A percentile compares a stretch with the other conserved stretches of the same genome.
These are phyloP conservation scores for Tuber calosporum DNA, from an alignment of 495 filamentous ascomycete genomes.

Conservation along the genomic window DNA sequence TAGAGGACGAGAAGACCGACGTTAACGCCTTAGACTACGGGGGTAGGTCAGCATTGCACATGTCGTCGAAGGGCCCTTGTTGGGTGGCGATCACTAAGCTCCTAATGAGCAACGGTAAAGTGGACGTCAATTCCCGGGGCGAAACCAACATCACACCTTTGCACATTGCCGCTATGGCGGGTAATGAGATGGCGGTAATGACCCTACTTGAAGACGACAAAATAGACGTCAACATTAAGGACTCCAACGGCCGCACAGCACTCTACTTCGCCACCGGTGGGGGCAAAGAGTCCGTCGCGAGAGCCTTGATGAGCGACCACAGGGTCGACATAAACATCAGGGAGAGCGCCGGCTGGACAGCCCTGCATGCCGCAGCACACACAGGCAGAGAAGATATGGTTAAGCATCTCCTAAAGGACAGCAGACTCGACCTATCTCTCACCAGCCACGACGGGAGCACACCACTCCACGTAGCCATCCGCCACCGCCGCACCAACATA, in stretches of 20 bases:
- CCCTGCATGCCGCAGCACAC: background rate
- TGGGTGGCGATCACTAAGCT: background rate
- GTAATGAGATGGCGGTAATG: background rate
- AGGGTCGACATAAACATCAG: background rate
- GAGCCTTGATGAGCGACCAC: background rate
- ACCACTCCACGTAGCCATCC: background rate
- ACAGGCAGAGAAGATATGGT: background rate
- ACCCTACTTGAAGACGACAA: background rate
- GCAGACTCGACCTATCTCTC: background rate
- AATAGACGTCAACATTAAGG: background rate
- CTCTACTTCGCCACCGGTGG: background rate
- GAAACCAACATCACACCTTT: background rate
- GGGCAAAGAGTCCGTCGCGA: background rate
- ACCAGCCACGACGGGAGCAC: background rate
- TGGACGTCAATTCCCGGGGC: background rate
- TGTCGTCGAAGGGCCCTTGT: constrained; percentile 13
- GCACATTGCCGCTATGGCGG: background rate
- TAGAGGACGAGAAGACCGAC: constrained; percentile 15
- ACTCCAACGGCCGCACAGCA: background rate
- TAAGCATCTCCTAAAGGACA: background rate
- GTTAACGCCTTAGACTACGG: constrained; percentile 14
- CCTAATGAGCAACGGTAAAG: background rate
- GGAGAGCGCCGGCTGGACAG: background rate
- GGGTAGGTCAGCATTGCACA: constrained; percentile 23
- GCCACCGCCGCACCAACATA: background rate